Base-by-base conservation (phyloP, 2,329 filamentous ascomycete species). In the Chrysoporthe austroafricana region DNA sequence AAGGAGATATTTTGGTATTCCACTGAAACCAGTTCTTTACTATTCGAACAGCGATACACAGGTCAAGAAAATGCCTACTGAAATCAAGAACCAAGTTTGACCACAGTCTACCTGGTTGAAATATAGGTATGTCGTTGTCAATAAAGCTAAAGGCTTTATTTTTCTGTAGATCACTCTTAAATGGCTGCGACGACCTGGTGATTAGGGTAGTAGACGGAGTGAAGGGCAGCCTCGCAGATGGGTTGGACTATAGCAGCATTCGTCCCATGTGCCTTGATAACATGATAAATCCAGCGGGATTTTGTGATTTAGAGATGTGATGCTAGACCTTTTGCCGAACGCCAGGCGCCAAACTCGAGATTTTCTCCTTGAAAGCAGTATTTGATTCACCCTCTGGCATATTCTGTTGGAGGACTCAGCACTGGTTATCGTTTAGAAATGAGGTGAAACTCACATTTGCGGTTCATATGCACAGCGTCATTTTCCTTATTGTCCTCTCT, bases 401-500 rank as follows among this genome's bases (percentile, higher is more conserved):
- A n/a, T 60, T 8, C 57, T 60, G 18, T 57, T 11, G 16, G 16
- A 44, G 39, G 26, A 60, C 8, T 60, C 39, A 60, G 36, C 7
- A 14, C 36, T 26, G 11, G 26, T 39, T 46, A 62, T 26, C 14
- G 2, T 48, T 26, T 9, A 34, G 42, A 2, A 26, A 4, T 7
- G 7, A 46, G 42, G 43, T 26, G 11, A 46, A 11, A 34, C 26
- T 61, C 14, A 61, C 69, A 78, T 74, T 79, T 82, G 59, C 82
- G 79, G 71, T 81, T 81, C 82, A 92, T 83, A 74, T 91, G 87
- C 71, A 91, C 83, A 13, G 88, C 82, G 77, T 98, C 95, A 70
- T 93, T 96, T 73, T 98, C 96, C 74, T 89, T 92, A 74, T 93
- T 94, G 75, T 94, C 92, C 72, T 96, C 93, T 69, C 94, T 86